Evolutionary conservation across 176 grass and related monocot genomes (phyloP), one percentile per base, ranked within the genome.

Genomic region (Phoenix dactylifera): DNA sequence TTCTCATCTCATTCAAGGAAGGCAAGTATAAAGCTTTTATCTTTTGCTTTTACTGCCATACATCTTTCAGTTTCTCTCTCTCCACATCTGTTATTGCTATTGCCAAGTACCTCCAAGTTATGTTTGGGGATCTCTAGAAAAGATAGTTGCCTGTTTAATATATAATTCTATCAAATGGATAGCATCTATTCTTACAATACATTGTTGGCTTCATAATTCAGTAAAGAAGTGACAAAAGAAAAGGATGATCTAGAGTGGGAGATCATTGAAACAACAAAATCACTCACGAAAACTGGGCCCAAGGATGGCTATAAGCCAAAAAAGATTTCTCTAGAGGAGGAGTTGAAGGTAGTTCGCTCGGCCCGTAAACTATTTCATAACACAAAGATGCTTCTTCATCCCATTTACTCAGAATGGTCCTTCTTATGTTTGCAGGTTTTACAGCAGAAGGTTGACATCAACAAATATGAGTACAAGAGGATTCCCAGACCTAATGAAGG

Each of bases 241-340:
- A 97, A 83, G 62, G 93, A 97, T 56, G 87, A 97, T 74, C 71
- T 97, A 19, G 93, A 97, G 77, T 91, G 93, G 93, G 67, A 91
- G 73, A 86, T 97, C 1, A 78, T 88, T 65, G 87, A 91, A 74
- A 91, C 81, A 63, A 91, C 75, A 61, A 85, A 77, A 77, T 80
- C 93, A 56, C 51, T 91, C 19, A 91, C 77, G 63, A 69, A 81
- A 74, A 88, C 73, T 50, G 81, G 93, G 39, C 87, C 87, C 0
- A 72, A 84, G 60, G 81, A 85, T 55, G 78, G 83, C 62, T 97
- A 97, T 62, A 85, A 80, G 24, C 92, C 84, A 16, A 90, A 83
- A 68, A 97, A 85, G 15, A 75, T 84, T 18, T 91, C 92, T 28
- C 63, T 97, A 58, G 87, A 91, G 73, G 87, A 97, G 68, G 93